Conservation (phyloP, 768 basidiomycete genomes). For the Leucogyrophana mollusca region DNA sequence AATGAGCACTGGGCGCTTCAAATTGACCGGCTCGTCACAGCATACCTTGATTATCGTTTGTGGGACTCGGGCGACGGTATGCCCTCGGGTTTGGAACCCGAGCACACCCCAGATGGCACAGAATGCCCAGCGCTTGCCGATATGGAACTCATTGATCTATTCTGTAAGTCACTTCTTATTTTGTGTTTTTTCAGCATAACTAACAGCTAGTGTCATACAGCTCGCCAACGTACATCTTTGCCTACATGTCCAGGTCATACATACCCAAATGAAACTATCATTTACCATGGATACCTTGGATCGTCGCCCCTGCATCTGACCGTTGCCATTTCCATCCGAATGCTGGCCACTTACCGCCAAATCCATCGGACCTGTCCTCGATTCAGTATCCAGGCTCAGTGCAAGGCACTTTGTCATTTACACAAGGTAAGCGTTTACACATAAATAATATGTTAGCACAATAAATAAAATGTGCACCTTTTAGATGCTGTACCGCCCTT, state of each 20-base stretch:
- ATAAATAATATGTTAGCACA: not conserved
- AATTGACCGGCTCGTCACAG: not conserved
- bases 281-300: constrained; percentile 10
- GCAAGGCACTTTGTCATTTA: not conserved
- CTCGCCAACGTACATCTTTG: not conserved
- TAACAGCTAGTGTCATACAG: not conserved
- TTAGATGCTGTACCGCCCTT: not conserved
- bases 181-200: too few species aligned
- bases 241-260: not conserved
- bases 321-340: constrained; percentile 13
- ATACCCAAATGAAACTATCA: constrained; percentile 10
- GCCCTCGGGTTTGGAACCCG: not conserved
- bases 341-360: constrained; percentile 8
- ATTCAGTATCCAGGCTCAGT: constrained; percentile 1
- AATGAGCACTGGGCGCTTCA: not conserved
- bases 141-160: too few species aligned
- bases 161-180: too few species aligned
- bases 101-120: too few species aligned
- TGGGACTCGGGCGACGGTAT: not conserved
- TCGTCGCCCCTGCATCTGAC: constrained; percentile 3
- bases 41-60: not conserved
- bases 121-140: too few species aligned
- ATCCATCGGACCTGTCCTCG: constrained; percentile 3
- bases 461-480: not conserved
- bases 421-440: not conserved